A percentile compares a stretch with the other conserved stretches of the same genome.
phyloP scores from a whole-genome alignment of 2,329 filamentous ascomycete species.

The Simplicillium sp. region DNA sequence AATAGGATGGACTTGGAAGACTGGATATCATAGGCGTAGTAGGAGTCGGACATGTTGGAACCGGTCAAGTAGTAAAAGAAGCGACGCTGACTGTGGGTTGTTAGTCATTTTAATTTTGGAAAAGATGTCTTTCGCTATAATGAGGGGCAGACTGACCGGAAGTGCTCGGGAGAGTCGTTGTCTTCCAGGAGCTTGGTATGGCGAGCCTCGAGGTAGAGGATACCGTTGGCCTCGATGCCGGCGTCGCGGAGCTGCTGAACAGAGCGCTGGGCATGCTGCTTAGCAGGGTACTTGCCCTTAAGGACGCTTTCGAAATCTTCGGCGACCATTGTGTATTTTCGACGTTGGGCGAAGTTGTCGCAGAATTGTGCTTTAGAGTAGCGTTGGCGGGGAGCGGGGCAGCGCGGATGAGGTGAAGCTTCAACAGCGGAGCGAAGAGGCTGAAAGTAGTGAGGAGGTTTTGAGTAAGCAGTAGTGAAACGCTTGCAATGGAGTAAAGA shows the following conservation, averaged over 20 bases:
- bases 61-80: conserved; percentile 95
- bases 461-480: too few species aligned
- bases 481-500: too few species aligned
- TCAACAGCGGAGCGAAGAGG: too few species aligned
- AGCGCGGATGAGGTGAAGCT: neutral
- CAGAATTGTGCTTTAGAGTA: too few species aligned
- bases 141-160: conserved; percentile 47
- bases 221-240: conserved; percentile 52
- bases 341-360: too few species aligned
- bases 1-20: conserved; percentile 71
- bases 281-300: conserved; percentile 67
- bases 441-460: too few species aligned
- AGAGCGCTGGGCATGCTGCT: conserved; percentile 78
- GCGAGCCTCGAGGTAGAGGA: conserved; percentile 83
- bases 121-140: neutral
- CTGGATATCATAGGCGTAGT: conserved; percentile 71
- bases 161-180: conserved; percentile 73
- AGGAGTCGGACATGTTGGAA: conserved; percentile 69
- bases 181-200: conserved; percentile 78
- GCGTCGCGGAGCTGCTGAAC: conserved; percentile 65
- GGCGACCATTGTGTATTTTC: conserved; percentile 19
- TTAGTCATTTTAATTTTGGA: neutral
- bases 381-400: neutral
- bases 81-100: conserved; percentile 60
- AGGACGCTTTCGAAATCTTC: conserved; percentile 42